Base-by-base conservation (phyloP, 768 basidiomycete genomes). In the Saitozyma sp. region DNA sequence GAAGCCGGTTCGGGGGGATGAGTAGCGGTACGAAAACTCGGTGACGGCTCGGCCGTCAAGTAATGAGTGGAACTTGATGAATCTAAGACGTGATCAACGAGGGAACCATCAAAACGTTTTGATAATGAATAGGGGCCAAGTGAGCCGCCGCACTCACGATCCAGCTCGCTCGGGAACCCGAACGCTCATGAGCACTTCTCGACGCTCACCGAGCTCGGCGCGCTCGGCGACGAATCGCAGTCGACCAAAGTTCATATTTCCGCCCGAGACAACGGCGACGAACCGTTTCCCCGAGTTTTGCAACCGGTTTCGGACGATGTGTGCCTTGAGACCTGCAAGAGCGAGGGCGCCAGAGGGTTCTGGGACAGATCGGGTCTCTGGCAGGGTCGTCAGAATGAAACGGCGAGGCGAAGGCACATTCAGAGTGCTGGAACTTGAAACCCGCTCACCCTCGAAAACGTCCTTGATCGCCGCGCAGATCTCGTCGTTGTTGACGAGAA, bases 381-480 rank as follows among this genome's bases (percentile, higher is more conserved):
- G 17, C 5, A 29, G 5, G 5, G 29, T 16, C 1, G 39, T 45
- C 45, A 52, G 57, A 17, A 17, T 42, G 50, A 63, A 17, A 38
- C 9, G 55, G 49, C 6, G 61, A 14, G 3, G 9, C n/a, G n/a
- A n/a, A n/a, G 29, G 37, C 50, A 49, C 39, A 40, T 10, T 29
- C 29, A 29, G 5, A 29, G 37, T 50, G 38, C n/a, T 54, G 2
- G 3, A 9, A 56, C n/a, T 53, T 7, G 61, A 19, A 8, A 42
- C 54, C 46, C 8, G 64, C 82, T 62, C 64, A 91, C 95, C 95
- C 82, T 98, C 93, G 73, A 98, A 99, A 39, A 98, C 89, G 73
- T 99, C 96, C 81, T 98, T 98, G 82, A 98, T 97, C 6, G 93
- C 93, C 8, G 96, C 96, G 76, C 96, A 99, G 50, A 99, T 87